phyloP scores from a whole-genome alignment of 139 green algal genomes.

The Coccomyxa sp. region DNA sequence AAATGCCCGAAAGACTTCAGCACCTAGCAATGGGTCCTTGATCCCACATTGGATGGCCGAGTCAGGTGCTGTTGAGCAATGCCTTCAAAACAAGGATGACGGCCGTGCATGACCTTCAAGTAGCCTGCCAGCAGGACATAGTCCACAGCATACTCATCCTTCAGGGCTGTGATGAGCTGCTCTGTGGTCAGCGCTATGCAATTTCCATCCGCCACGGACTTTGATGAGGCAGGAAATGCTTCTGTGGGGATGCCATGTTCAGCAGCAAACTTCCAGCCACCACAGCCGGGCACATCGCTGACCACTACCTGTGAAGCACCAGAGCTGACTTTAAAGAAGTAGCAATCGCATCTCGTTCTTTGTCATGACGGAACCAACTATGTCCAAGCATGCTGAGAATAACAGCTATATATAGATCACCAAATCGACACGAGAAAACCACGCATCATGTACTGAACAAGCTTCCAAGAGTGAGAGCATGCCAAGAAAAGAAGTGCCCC shows the following conservation, averaged over 20 bases:
- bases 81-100: no score
- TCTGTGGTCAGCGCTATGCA: slow-evolving; percentile 12
- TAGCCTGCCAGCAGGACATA: slow-evolving; percentile 92
- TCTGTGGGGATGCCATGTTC: slow-evolving; percentile 68
- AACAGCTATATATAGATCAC: not conserved
- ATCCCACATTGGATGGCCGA: no score
- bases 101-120: slow-evolving; percentile 68
- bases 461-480: not conserved
- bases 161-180: slow-evolving; percentile 44
- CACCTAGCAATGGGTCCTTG: not conserved
- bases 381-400: not conserved
- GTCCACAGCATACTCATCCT: slow-evolving; percentile 41
- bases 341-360: not conserved
- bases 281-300: slow-evolving; percentile 74
- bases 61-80: no score
- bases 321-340: slow-evolving; percentile 2
- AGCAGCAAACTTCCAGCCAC: slow-evolving; percentile 68
- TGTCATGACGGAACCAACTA: not conserved
- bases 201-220: slow-evolving; percentile 1
- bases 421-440: not conserved
- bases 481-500: not conserved
- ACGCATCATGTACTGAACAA: not conserved
- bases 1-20: not conserved
- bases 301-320: slow-evolving; percentile 54
- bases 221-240: slow-evolving; percentile 66